phyloP scores from a whole-genome alignment of 2,329 filamentous ascomycete species.

The Curvularia verruculosa region DNA sequence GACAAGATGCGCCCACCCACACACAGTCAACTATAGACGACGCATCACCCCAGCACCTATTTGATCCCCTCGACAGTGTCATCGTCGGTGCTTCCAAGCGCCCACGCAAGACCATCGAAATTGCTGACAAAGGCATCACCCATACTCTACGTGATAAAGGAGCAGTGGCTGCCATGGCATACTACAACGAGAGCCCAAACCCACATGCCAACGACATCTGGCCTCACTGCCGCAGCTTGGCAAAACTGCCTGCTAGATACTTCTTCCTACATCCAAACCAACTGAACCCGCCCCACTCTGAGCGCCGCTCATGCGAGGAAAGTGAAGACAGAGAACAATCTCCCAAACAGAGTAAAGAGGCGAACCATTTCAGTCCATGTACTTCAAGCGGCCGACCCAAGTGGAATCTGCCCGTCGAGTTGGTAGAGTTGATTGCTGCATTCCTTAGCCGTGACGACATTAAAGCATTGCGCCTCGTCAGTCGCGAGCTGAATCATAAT shows the following conservation, averaged over 20 bases:
- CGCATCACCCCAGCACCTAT: not conserved
- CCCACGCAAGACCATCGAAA: constrained; percentile 26
- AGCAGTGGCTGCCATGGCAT: constrained; percentile 36
- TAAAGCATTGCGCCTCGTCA: constrained; percentile 66
- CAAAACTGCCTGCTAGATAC: constrained; percentile 38
- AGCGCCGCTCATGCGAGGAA: constrained; percentile 4
- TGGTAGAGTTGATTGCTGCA: constrained; percentile 64
- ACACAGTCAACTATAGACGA: not conserved
- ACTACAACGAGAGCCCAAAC: constrained; percentile 23
- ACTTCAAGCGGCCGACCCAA: constrained; percentile 45
- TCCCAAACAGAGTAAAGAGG: not conserved
- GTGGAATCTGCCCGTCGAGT: constrained; percentile 62
- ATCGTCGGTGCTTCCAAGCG: constrained; percentile 24
- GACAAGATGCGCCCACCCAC: not conserved
- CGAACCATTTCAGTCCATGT: not conserved
- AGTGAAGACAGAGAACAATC: not conserved
- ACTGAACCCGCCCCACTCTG: not conserved
- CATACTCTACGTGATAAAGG: constrained; percentile 23
- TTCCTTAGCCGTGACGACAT: constrained; percentile 65
- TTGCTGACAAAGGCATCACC: constrained; percentile 18
- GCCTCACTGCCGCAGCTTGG: constrained; percentile 40
- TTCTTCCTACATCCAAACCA: constrained; percentile 20
- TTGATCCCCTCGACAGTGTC: not conserved
- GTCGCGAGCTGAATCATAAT: constrained; percentile 63
- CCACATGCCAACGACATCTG: constrained; percentile 45